These are phyloP conservation scores for Nasturtium officinale DNA, from an alignment of 345 rosid genomes.

Conservation along the genomic window DNA sequence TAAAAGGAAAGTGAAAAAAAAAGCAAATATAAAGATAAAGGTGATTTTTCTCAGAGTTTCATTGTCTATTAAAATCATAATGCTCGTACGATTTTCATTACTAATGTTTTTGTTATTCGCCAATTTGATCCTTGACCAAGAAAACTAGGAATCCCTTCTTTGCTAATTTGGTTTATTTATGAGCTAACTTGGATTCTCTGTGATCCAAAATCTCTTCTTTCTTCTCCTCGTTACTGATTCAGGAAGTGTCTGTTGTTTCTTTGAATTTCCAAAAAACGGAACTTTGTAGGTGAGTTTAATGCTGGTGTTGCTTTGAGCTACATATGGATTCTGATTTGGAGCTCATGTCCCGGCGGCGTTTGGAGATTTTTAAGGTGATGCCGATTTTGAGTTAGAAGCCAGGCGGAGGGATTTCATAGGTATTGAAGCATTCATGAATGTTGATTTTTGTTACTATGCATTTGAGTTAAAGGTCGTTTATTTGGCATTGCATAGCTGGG, in stretches of 20 bases:
- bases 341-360: conserved; percentile 17
- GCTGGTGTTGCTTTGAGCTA: conserved; percentile 5
- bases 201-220: conserved; percentile 30
- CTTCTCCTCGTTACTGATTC: conserved; percentile 16
- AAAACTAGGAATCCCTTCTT: conserved; percentile 11
- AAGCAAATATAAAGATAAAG: too few species aligned
- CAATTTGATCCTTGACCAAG: background rate
- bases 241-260: background rate
- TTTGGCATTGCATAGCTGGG: background rate
- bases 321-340: conserved; percentile 29
- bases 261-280: conserved; percentile 17
- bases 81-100: conserved; percentile 9
- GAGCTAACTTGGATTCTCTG: conserved; percentile 33
- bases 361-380: conserved; percentile 23
- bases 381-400: conserved; percentile 30
- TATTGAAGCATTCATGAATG: background rate
- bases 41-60: conserved; percentile 1
- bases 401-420: conserved; percentile 38
- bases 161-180: background rate
- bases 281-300: conserved; percentile 3
- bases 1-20: background rate
- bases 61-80: background rate
- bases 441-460: background rate
- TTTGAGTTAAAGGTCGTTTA: background rate
- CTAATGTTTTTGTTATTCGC: background rate